Conservation (phyloP, 371 early-diverging fungal species). For the Parasitella parasitica region DNA sequence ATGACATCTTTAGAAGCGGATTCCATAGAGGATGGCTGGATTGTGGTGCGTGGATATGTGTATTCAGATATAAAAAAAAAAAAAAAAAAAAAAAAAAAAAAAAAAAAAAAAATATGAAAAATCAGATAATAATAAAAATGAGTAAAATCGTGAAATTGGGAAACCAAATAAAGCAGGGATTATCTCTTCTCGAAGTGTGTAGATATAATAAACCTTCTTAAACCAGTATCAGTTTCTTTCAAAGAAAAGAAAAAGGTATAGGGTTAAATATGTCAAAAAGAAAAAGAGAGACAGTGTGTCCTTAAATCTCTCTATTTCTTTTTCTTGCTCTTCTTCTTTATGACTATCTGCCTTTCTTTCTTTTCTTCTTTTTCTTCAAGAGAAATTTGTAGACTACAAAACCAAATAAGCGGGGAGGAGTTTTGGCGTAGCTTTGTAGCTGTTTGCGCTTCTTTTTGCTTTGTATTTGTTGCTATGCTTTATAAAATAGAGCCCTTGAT, state of each 20-base stretch:
- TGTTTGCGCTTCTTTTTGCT: not conserved
- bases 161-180: not conserved
- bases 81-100: constrained; percentile 5
- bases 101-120: not conserved
- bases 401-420: not conserved
- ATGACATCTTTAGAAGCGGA: constrained; percentile 34
- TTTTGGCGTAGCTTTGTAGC: not conserved
- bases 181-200: not conserved
- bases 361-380: not conserved
- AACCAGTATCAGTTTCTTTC: not conserved
- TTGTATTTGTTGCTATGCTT: not conserved
- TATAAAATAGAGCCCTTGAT: constrained; percentile 7
- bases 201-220: too few species aligned
- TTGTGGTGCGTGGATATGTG: not conserved
- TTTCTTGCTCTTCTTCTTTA: too few species aligned
- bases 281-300: not conserved
- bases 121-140: constrained; percentile 1
- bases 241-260: not conserved
- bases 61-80: not conserved
- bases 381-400: not conserved
- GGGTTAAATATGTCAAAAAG: not conserved
- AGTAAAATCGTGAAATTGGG: not conserved
- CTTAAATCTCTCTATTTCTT: not conserved
- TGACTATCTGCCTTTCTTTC: not conserved
- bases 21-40: not conserved